These are phyloP conservation scores for Diplosphaera chodatii DNA, from an alignment of 139 green algal species.

Conservation along the genomic window DNA sequence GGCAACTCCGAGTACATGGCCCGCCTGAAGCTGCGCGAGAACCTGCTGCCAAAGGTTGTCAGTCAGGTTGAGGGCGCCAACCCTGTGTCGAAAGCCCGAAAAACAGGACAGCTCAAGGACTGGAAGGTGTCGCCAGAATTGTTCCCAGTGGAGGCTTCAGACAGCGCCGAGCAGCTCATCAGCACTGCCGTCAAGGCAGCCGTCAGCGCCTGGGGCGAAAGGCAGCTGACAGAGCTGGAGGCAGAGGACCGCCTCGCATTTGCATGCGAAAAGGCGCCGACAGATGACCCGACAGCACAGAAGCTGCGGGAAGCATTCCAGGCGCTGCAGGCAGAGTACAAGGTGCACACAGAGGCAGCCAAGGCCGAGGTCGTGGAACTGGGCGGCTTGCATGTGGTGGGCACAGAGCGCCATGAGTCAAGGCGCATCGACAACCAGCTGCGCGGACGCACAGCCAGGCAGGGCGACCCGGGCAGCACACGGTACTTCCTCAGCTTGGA, in stretches of 20 bases:
- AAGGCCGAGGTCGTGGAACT: constrained; percentile 72
- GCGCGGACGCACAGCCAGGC: constrained; percentile 63
- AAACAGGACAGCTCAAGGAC: constrained; percentile 25
- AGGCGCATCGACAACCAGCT: constrained; percentile 98
- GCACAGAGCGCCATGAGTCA: constrained; percentile 94
- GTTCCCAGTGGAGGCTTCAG: constrained; percentile 82
- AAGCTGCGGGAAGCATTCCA: constrained; percentile 27
- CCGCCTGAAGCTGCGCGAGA: constrained; percentile 86
- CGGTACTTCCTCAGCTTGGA: constrained; percentile 93
- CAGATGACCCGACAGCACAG: constrained; percentile 40
- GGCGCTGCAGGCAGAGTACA: constrained; percentile 75
- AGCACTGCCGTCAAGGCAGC: constrained; percentile 19
- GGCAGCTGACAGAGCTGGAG: constrained; percentile 67
- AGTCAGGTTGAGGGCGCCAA: constrained; percentile 28
- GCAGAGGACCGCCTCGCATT: constrained; percentile 87
- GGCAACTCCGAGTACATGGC: constrained; percentile 74
- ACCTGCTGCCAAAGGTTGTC: constrained; percentile 78
- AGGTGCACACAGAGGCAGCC: constrained; percentile 76
- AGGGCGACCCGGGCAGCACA: constrained; percentile 90
- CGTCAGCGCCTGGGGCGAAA: constrained; percentile 22
- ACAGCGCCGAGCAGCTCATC: constrained; percentile 19
- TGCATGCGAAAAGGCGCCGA: constrained; percentile 88
- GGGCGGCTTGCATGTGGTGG: constrained; percentile 92
- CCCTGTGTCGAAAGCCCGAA: no score
- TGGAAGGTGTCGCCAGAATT: constrained; percentile 59